Percentiles rank a stretch among this genome's conserved stretches.
phyloP scores from a whole-genome alignment of 345 rosid species.

The Hibiscus syriacus region DNA sequence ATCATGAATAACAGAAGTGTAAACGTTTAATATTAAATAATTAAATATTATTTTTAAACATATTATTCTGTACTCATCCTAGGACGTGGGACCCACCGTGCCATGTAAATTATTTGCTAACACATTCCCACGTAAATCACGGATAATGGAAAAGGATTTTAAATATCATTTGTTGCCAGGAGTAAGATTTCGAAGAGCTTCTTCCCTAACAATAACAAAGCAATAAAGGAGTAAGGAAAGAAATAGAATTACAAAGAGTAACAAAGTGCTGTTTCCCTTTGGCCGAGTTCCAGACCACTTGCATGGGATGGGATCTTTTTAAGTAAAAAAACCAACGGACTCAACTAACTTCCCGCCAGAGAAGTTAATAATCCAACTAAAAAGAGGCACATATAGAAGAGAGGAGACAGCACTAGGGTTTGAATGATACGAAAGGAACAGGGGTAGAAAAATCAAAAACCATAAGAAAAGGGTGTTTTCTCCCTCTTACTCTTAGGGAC shows the following conservation, averaged over 20 bases:
- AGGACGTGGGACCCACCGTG: neutral
- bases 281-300: conserved; percentile 32
- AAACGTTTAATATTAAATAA: too few species aligned
- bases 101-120: neutral
- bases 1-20: too few species aligned
- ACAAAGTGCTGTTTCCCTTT: neutral
- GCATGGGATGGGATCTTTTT: conserved; percentile 23
- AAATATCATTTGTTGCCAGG: neutral
- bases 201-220: conserved; percentile 20
- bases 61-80: too few species aligned
- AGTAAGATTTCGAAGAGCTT: neutral
- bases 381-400: conserved; percentile 22
- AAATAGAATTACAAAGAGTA: conserved; percentile 26
- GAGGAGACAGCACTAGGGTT: conserved; percentile 15
- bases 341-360: conserved; percentile 38
- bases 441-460: neutral
- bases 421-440: conserved; percentile 44
- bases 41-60: too few species aligned
- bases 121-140: neutral
- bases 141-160: neutral
- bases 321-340: conserved; percentile 13
- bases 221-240: conserved; percentile 29
- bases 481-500: conserved; percentile 33
- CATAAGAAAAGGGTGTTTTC: neutral
- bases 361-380: conserved; percentile 22